Percentiles rank a stretch among this genome's conserved stretches.
These are phyloP conservation scores for Alternaria gansuensis DNA, from an alignment of 2,329 filamentous ascomycete genomes.

Conservation along the genomic window DNA sequence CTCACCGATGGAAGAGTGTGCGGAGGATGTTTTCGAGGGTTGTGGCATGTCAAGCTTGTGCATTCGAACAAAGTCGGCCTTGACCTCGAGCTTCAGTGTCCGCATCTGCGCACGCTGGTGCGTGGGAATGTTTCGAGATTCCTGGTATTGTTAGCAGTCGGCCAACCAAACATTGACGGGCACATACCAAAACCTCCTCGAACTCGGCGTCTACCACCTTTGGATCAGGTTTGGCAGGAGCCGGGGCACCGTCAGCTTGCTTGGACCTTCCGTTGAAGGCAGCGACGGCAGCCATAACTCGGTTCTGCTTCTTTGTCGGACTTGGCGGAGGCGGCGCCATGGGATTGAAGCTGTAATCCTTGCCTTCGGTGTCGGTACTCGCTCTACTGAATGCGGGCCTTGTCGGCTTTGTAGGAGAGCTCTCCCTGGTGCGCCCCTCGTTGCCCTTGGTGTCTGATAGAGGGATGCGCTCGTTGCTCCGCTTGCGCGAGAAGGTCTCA, in stretches of 20 bases:
- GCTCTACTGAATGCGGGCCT: constrained; percentile 38
- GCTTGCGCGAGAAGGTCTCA: constrained; percentile 53
- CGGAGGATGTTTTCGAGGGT: constrained; percentile 59
- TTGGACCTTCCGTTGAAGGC: constrained; percentile 65
- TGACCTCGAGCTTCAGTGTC: constrained; percentile 85
- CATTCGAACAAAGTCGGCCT: constrained; percentile 93
- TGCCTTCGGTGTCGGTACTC: constrained; percentile 42
- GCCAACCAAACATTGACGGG: constrained; percentile 36
- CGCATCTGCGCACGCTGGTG: constrained; percentile 96
- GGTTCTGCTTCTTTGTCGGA: constrained; percentile 55
- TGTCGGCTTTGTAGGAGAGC: constrained; percentile 30
- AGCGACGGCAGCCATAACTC: constrained; percentile 72
- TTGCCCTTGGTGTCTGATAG: constrained; percentile 49
- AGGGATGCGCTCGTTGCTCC: constrained; percentile 46
- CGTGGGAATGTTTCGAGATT: constrained; percentile 90
- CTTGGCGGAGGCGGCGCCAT: constrained; percentile 27
- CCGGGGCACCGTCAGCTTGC: constrained; percentile 43
- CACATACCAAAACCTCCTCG: constrained; percentile 66
- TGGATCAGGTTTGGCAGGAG: constrained; percentile 56
- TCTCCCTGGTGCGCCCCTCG: constrained; percentile 39
- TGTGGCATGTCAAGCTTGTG: constrained; percentile 72
- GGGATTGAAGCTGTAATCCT: constrained; percentile 28
- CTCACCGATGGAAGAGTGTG: constrained; percentile 50
- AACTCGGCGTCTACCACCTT: constrained; percentile 70
- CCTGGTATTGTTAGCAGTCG: constrained; percentile 62